Conservation (phyloP, 2,329 filamentous ascomycete species). For the Aureobasidium sp. region DNA sequence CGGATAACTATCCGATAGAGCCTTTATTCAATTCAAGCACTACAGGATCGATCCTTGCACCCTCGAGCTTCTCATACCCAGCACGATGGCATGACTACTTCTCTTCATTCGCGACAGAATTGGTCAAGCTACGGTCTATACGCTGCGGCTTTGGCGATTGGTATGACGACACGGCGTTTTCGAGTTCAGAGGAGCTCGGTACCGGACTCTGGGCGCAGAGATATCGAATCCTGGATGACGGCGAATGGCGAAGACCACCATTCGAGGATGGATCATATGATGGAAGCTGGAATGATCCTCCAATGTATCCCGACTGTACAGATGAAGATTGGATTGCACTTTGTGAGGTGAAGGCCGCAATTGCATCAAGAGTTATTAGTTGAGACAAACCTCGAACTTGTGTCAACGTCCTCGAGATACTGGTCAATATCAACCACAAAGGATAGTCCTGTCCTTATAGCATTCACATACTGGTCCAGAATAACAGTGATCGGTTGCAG, state of each 20-base stretch:
- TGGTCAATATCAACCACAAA: neutral
- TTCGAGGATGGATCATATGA: neutral
- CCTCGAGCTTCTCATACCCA: neutral
- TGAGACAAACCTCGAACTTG: neutral
- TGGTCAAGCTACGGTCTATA: neutral
- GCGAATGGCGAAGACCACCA: neutral
- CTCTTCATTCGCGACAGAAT: neutral
- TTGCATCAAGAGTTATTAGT: neutral
- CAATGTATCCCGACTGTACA: conserved; percentile 4
- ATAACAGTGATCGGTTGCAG: neutral
- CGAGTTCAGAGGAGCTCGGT: neutral
- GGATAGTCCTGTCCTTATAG: neutral
- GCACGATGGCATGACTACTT: conserved; percentile 3
- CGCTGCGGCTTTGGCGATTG: conserved; percentile 5
- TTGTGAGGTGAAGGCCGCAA: neutral
- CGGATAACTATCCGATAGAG: conserved; percentile 3
- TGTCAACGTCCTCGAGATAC: neutral
- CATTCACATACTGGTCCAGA: too few relatives aligned
- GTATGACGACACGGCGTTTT: neutral
- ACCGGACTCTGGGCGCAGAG: neutral
- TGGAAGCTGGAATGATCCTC: neutral
- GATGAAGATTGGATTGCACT: conserved; percentile 7
- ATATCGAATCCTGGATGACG: conserved; percentile 7
- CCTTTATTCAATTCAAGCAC: conserved; percentile 1
- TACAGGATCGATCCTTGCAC: neutral